Base-by-base conservation (phyloP, 2,329 filamentous ascomycete genomes). In the Bisporella sp. region DNA sequence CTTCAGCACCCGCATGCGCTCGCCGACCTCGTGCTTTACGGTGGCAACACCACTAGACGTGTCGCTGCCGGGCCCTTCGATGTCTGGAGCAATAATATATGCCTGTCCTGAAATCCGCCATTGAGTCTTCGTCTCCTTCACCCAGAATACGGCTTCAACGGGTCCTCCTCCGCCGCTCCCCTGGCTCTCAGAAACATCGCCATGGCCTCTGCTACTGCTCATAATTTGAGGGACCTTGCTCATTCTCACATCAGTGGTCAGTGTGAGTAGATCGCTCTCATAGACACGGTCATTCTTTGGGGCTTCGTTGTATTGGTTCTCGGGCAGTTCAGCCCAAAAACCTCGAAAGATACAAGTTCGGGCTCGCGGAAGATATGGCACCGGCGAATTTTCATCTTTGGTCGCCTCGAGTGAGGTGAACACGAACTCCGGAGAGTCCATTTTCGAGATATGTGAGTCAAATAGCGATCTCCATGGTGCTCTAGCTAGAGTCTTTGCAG, bases 211-310 rank as follows among this genome's bases (percentile, higher is more conserved):
- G 8, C 71, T 72, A 5, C 70, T 74, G 5, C 69, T 71, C 54
- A 83, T 79, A 4, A 97, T 68, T 67, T 96, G 85, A 3, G 74
- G 72, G 0, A 86, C 74, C 73, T 97, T 97, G 53, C 83, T 78
- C 89, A 95, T 96, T 43, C 92, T 81, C 6, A 80, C 81, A 67
- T 97, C 93, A 0, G 90, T 96, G 1, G 92, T 96, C 62, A 96
- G 84, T 1, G 86, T 85, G 3, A 86, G 78, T 59, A 92, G 72
- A 57, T 97, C 90, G 59, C 81, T 89, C 62, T 87, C 83, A 64
- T 80, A 96, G 1, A 79, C 69, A 5, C 70, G 59, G 4, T 87
- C 83, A 66, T 96, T 96, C 55, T 75, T 74, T 55, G 81, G 75
- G 3, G 88, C 85, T 33, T 79, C 71, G 68, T 93, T 92, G 66